Base-by-base conservation (phyloP, 441 rosid genomes). In the Isatis lusitanica region DNA sequence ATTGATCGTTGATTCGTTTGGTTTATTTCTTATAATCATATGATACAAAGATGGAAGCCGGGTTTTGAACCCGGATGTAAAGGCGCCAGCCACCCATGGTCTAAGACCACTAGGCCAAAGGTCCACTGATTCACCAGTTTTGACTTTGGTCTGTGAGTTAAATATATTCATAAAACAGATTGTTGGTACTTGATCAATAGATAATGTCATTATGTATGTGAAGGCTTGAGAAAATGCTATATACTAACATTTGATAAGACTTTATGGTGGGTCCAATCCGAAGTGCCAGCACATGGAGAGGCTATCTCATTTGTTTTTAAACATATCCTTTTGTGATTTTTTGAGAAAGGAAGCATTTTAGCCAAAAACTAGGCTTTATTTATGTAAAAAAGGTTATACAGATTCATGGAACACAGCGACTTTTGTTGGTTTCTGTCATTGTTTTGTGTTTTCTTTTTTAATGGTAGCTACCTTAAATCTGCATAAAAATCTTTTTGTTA, bases 271-370 rank as follows among this genome's bases (percentile, higher is more conserved):
- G 61, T 39, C 51, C 71, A 10, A 39, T 52, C 26, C 31, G 9
- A 68, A 68, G 42, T 31, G 24, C 53, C 63, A 68, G 42, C 63
- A 55, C 72, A 68, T 55, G 52, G 63, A 68, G 52, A 3, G 18
- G 42, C 31, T 42, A 15, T 48, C 58, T 47, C 31, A 33, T 26
- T 47, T 46, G 6, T 10, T 33, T 11, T 5, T 4, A 65, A 26
- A 57, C 61, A 52, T 52, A 50, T 67, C 51, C 35, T 65, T 18
- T 66, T 21, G 47, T 47, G 42, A 13, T 0, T 38, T 61, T 61
- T 40, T 13, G 18, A 26, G 36, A 62, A 62, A 42, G 13, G 7
- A 40, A 40, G n/a, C 39, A 66, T 66, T 52, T n/a, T 15, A 26
- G 39, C 71, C 24, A 55, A 55, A 39, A 11, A 15, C 28, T 40